These are phyloP conservation scores for Sordariomycetes sp. DNA, from an alignment of 2,329 filamentous ascomycete species.

Conservation along the genomic window DNA sequence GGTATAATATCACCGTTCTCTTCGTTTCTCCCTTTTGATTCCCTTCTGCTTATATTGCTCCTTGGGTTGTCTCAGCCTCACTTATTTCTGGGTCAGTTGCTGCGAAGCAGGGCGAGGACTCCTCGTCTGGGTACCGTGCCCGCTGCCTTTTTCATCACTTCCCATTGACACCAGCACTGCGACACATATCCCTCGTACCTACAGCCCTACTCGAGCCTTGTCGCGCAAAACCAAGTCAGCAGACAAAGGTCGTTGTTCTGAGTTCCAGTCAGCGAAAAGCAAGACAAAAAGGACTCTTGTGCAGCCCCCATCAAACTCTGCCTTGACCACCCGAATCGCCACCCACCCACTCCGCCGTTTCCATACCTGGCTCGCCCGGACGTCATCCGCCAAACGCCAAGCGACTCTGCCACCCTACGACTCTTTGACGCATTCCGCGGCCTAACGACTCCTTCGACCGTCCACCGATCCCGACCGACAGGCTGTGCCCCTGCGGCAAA, in stretches of 20 bases:
- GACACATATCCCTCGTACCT: too few relatives aligned
- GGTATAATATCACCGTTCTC: not conserved
- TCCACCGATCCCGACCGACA: not conserved
- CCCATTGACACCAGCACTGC: too few relatives aligned
- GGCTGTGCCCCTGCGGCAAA: not conserved
- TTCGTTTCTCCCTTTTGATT: not conserved
- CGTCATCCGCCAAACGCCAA: not conserved
- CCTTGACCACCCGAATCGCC: not conserved
- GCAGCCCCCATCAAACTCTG: not conserved
- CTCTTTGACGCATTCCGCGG: not conserved
- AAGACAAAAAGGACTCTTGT: not conserved
- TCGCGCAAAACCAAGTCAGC: too few relatives aligned
- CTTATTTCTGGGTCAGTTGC: constrained; percentile 1
- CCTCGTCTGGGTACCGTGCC: constrained; percentile 3
- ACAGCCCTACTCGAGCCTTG: too few relatives aligned
- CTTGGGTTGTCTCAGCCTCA: not conserved
- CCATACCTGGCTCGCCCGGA: not conserved
- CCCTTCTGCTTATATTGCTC: not conserved
- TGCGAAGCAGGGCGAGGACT: constrained; percentile 3
- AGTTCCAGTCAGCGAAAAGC: not conserved
- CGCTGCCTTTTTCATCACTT: not conserved
- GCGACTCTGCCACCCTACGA: not conserved
- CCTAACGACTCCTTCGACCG: not conserved
- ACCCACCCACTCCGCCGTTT: not conserved
- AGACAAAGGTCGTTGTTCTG: too few relatives aligned